These are phyloP conservation scores for Micractinium conductrix DNA, from an alignment of 139 green algal species.

Conservation along the genomic window DNA sequence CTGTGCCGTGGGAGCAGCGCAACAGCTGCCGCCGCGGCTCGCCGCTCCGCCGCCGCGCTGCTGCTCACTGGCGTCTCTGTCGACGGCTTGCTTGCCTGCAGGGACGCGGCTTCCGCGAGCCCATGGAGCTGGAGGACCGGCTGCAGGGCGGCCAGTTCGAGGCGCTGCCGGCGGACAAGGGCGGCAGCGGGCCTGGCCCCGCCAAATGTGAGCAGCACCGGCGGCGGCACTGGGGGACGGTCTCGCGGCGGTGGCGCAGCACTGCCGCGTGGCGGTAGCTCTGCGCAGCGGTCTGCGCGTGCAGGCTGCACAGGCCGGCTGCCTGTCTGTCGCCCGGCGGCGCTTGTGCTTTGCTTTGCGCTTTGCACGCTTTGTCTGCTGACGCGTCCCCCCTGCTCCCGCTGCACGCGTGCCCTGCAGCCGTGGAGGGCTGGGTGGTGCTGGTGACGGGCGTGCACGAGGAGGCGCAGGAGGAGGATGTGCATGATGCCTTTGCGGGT, in stretches of 20 bases:
- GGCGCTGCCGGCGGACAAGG: slow-evolving; percentile 32
- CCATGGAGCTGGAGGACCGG: slow-evolving; percentile 28
- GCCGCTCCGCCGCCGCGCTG: not conserved
- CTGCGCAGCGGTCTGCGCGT: no score
- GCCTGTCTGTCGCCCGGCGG: no score
- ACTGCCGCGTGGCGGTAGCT: no score
- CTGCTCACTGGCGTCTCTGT: not conserved
- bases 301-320: no score
- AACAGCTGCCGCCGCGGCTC: not conserved
- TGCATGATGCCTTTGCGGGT: slow-evolving; percentile 87
- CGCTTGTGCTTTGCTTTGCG: no score
- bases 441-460: slow-evolving; percentile 94
- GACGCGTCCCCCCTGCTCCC: not conserved
- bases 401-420: slow-evolving; percentile 40
- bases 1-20: not conserved
- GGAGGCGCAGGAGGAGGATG: slow-evolving; percentile 94
- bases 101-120: slow-evolving; percentile 39
- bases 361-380: no score
- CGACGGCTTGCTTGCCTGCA: not conserved
- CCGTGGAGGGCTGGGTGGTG: slow-evolving; percentile 96
- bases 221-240: no score
- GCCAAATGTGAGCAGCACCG: slow-evolving; percentile 24
- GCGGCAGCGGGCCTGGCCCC: slow-evolving; percentile 26
- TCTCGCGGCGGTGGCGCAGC: no score
- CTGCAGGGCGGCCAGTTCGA: slow-evolving; percentile 30